phyloP scores from a whole-genome alignment of 371 early-diverging fungal species.

The Conidiobolus coronatus region DNA sequence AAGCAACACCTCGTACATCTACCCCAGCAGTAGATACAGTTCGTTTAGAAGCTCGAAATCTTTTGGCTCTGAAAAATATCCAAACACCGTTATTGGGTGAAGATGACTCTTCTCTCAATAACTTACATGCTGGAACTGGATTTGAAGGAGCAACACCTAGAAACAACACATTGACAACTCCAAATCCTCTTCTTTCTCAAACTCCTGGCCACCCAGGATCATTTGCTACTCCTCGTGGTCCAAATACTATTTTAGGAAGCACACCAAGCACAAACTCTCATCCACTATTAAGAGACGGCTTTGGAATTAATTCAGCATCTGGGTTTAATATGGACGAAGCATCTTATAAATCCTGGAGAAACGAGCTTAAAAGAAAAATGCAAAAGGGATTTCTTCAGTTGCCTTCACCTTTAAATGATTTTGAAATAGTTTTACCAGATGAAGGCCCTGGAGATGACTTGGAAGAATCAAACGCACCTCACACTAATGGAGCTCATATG shows the following conservation, averaged over 20 bases:
- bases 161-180: slow-evolving; percentile 34
- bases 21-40: slow-evolving; percentile 55
- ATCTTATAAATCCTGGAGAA: slow-evolving; percentile 11
- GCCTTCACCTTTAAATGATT: slow-evolving; percentile 86
- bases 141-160: slow-evolving; percentile 48
- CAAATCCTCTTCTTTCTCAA: slow-evolving; percentile 54
- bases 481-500: not conserved
- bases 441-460: slow-evolving; percentile 17
- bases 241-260: slow-evolving; percentile 9
- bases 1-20: slow-evolving; percentile 35
- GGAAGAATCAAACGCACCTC: slow-evolving; percentile 3
- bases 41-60: slow-evolving; percentile 59
- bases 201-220: slow-evolving; percentile 14
- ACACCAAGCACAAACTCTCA: slow-evolving; percentile 22
- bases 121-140: slow-evolving; percentile 25
- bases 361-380: slow-evolving; percentile 24
- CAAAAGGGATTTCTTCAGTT: slow-evolving; percentile 29
- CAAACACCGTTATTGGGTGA: slow-evolving; percentile 83
- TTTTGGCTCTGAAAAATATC: slow-evolving; percentile 39
- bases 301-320: slow-evolving; percentile 17
- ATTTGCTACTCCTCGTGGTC: slow-evolving; percentile 12
- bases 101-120: slow-evolving; percentile 20
- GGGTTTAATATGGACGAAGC: slow-evolving; percentile 9
- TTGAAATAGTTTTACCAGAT: slow-evolving; percentile 75
- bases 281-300: slow-evolving; percentile 14